Evolutionary conservation across 352 stramenopile species (phyloP).

Genomic region (Globisporangium sylvaticum): DNA sequence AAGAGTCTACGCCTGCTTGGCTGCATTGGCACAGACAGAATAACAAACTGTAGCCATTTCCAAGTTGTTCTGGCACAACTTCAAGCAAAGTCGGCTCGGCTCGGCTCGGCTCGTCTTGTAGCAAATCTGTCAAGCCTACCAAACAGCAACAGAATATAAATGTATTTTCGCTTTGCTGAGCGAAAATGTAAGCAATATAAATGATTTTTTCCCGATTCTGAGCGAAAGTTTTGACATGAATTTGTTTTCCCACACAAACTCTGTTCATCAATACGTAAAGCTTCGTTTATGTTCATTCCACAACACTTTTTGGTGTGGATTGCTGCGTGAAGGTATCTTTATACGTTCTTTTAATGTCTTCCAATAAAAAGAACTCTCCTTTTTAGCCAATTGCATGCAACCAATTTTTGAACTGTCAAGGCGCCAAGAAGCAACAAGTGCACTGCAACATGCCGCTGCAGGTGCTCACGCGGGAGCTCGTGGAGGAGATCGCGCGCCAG

Average conservation of each 20-base stretch:
- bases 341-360: too few species aligned
- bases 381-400: background rate
- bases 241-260: too few species aligned
- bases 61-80: background rate
- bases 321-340: too few species aligned
- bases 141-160: too few species aligned
- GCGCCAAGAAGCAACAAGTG: background rate
- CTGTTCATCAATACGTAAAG: too few species aligned
- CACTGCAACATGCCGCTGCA: slow-evolving; percentile 38
- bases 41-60: background rate
- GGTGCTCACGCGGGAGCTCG: slow-evolving; percentile 57
- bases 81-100: background rate
- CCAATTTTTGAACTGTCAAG: background rate
- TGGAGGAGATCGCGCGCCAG: slow-evolving; percentile 52
- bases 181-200: too few species aligned
- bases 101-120: background rate
- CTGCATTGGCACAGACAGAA: background rate
- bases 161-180: too few species aligned
- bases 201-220: too few species aligned
- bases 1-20: background rate
- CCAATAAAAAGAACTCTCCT: background rate
- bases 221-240: too few species aligned
- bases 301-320: too few species aligned
- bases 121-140: background rate
- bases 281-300: too few species aligned